Conservation (phyloP, 2,329 filamentous ascomycete species). For the Westerdykella aurantiaca region DNA sequence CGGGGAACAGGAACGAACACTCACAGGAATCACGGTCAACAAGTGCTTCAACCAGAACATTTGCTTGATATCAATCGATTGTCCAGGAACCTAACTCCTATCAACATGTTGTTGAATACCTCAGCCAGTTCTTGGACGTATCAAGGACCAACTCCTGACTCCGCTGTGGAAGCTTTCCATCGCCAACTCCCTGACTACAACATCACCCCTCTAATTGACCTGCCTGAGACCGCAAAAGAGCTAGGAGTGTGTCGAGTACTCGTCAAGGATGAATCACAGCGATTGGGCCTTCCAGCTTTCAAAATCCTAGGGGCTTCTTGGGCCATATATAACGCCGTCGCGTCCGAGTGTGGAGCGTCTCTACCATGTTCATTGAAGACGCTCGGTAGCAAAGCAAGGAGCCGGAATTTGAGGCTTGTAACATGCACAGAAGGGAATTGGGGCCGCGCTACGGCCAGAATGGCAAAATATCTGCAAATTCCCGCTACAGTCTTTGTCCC, state of each 20-base stretch:
- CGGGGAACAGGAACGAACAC: no score
- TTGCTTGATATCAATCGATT: no score
- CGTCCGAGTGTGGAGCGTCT: constrained; percentile 40
- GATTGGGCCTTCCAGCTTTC: constrained; percentile 67
- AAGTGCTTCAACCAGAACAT: no score
- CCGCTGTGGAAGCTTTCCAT: constrained; percentile 48
- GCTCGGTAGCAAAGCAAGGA: constrained; percentile 19
- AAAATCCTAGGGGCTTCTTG: constrained; percentile 77
- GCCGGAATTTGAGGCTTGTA: constrained; percentile 43
- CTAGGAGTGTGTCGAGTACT: constrained; percentile 51
- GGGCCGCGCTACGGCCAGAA: constrained; percentile 65
- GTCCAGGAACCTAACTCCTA: background rate
- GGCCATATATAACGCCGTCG: constrained; percentile 57
- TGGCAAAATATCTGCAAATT: constrained; percentile 57
- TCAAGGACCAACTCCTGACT: constrained; percentile 8
- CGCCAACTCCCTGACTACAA: constrained; percentile 52
- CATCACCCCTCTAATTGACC: constrained; percentile 49
- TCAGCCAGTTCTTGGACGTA: constrained; percentile 21
- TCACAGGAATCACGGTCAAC: no score
- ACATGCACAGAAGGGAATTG: constrained; percentile 73
- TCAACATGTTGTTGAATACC: constrained; percentile 23
- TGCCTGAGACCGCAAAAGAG: constrained; percentile 52
- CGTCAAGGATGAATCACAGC: constrained; percentile 65
- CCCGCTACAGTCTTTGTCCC: constrained; percentile 59
- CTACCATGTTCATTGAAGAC: constrained; percentile 36